phyloP scores from a whole-genome alignment of 169 alveolate species.

The Plasmodium cynomolgi region DNA sequence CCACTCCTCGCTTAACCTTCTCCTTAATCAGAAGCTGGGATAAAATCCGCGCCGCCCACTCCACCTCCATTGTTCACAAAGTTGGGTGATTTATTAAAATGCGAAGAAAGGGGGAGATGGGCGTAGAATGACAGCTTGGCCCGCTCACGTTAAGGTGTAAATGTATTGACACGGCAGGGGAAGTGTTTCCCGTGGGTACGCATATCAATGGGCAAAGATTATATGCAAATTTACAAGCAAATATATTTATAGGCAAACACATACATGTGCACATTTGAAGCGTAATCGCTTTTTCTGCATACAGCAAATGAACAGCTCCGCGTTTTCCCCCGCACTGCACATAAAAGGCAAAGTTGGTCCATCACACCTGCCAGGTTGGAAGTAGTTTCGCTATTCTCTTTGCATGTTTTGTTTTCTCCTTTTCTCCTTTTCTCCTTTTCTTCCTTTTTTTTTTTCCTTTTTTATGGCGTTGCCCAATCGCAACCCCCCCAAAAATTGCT shows the following conservation, averaged over 20 bases:
- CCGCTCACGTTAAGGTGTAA: background rate
- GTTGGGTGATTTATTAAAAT: background rate
- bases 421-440: background rate
- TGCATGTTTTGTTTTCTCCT: background rate
- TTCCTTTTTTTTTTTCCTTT: background rate
- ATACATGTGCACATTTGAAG: background rate
- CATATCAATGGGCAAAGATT: background rate
- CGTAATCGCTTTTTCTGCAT: background rate
- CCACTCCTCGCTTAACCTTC: constrained; percentile 21
- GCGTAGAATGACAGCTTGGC: background rate
- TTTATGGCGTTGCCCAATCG: background rate
- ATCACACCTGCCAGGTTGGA: background rate
- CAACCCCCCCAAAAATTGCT: background rate
- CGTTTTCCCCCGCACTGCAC: background rate
- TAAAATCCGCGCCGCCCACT: constrained; percentile 62
- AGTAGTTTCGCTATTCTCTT: background rate
- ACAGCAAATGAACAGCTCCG: background rate
- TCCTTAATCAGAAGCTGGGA: constrained; percentile 52
- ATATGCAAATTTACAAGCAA: background rate
- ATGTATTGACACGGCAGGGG: background rate
- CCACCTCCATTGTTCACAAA: constrained; percentile 16
- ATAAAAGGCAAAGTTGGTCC: background rate
- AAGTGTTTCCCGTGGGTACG: background rate
- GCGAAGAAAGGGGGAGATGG: background rate
- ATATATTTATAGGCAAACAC: background rate